A percentile compares a stretch with the other conserved stretches of the same genome.
Evolutionary conservation across 179 eudicot genomes (phyloP).

Genomic region (Camellia oleifera): DNA sequence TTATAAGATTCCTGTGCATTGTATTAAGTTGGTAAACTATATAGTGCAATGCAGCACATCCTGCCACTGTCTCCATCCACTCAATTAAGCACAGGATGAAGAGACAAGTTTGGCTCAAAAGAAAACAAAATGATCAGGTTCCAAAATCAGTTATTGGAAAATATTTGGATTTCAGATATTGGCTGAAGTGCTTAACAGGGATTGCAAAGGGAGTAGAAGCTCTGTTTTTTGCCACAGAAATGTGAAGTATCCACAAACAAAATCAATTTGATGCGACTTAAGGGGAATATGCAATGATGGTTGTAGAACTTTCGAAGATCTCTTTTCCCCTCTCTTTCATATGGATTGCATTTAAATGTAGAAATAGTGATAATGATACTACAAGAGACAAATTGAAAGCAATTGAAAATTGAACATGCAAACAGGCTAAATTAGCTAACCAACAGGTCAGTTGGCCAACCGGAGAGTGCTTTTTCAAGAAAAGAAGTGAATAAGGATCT

Average conservation of each 20-base stretch:
- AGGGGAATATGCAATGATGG: background rate
- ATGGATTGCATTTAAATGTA: too few relatives aligned
- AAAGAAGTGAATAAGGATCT: background rate
- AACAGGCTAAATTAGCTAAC: too few relatives aligned
- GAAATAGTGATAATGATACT: too few relatives aligned
- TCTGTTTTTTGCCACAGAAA: background rate
- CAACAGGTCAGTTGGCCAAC: background rate
- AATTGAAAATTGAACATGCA: too few relatives aligned
- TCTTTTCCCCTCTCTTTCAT: background rate
- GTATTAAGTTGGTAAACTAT: background rate
- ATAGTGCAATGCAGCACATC: background rate
- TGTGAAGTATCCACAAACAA: background rate
- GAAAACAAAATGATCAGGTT: too few relatives aligned
- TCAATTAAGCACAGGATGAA: conserved; percentile 3
- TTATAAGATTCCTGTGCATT: background rate
- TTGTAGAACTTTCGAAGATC: background rate
- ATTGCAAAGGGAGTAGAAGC: too few relatives aligned
- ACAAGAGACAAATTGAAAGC: background rate
- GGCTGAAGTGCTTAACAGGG: too few relatives aligned
- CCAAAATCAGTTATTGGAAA: too few relatives aligned
- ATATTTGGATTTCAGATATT: too few relatives aligned
- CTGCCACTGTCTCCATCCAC: background rate
- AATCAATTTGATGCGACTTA: background rate
- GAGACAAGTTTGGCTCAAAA: background rate
- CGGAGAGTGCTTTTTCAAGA: background rate